Evolutionary conservation across 78 protist species (phyloP).

Genomic region (Chrysochromulina parva): DNA sequence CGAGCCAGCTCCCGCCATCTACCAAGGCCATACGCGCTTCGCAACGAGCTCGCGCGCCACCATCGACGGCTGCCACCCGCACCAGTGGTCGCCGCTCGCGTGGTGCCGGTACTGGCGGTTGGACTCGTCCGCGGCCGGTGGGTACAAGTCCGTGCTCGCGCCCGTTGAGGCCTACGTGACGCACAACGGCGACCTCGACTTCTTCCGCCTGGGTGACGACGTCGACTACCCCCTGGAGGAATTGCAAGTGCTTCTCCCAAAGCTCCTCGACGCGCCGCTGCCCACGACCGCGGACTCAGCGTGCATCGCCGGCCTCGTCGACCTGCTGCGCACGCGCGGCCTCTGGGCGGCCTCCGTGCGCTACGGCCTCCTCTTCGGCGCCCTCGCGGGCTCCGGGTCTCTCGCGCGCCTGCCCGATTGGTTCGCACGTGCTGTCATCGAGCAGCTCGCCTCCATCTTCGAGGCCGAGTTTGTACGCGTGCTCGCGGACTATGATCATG

Average conservation of each 20-base stretch:
- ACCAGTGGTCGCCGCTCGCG: neutral
- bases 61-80: conserved; percentile 34
- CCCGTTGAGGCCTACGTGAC: conserved; percentile 31
- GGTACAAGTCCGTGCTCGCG: neutral
- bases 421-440: too few relatives aligned
- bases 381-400: neutral
- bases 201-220: neutral
- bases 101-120: neutral
- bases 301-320: conserved; percentile 30
- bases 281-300: conserved; percentile 4
- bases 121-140: neutral
- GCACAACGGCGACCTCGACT: conserved; percentile 54
- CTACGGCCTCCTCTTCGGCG: conserved; percentile 19
- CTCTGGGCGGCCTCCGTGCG: conserved; percentile 22
- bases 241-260: neutral
- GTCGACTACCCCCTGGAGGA: neutral
- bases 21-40: conserved; percentile 47
- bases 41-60: conserved; percentile 13
- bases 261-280: neutral
- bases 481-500: too few relatives aligned
- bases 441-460: too few relatives aligned
- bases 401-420: too few relatives aligned
- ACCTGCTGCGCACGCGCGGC: conserved; percentile 34
- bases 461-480: too few relatives aligned
- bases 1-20: neutral